A percentile compares a stretch with the other conserved stretches of the same genome.
phyloP scores from a whole-genome alignment of 139 green algal genomes.

The Mesotaenium endlicherianum region DNA sequence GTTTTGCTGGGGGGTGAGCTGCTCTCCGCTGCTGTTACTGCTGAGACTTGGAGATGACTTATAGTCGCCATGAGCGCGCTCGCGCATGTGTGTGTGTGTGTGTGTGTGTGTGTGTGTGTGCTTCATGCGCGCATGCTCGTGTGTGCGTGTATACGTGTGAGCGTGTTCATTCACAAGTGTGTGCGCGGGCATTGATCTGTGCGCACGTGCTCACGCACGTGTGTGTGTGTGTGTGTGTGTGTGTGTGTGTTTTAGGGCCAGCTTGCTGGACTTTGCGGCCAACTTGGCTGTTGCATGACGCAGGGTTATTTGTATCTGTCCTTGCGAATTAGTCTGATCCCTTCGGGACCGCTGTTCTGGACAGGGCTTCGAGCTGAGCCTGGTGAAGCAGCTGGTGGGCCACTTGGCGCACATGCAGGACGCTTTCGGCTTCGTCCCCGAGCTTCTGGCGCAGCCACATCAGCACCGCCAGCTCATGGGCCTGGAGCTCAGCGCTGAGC shows the following conservation, averaged over 20 bases:
- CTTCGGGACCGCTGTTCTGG: not conserved
- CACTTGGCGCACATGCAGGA: not conserved
- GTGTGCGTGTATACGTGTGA: too few species aligned
- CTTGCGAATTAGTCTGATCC: too few species aligned
- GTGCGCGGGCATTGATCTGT: not conserved
- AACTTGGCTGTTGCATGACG: not conserved
- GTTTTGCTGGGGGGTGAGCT: too few species aligned
- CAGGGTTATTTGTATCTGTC: too few species aligned
- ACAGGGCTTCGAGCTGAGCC: not conserved
- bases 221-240: not conserved
- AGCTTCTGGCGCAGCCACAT: not conserved
- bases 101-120: too few species aligned
- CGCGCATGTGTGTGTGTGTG: too few species aligned
- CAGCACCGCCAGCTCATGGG: slow-evolving; percentile 4
- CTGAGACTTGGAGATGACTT: too few species aligned
- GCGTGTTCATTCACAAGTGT: too few species aligned
- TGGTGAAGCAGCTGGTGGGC: not conserved
- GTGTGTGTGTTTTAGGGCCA: not conserved
- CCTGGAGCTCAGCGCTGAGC: not conserved
- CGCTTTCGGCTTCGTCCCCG: not conserved
- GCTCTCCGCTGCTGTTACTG: too few species aligned
- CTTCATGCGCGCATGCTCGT: too few species aligned
- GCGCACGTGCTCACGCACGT: not conserved
- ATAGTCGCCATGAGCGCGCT: too few species aligned
- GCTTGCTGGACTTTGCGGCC: not conserved